Evolutionary conservation across 441 rosid species (phyloP).

Genomic region (Populus trichocarpa): DNA sequence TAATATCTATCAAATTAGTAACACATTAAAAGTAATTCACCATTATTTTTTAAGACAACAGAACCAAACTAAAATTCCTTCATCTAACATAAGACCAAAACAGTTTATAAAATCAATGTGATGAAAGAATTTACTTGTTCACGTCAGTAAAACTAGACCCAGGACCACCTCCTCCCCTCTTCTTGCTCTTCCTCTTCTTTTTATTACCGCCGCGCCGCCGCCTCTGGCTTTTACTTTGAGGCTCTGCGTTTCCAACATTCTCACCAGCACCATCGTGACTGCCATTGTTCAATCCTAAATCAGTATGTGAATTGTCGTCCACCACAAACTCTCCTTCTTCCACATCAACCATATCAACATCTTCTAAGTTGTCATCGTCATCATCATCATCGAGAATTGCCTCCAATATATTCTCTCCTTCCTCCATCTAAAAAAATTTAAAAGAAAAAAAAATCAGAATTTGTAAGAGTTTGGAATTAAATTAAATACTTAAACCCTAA

Average conservation of each 20-base stretch:
- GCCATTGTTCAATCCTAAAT: slow-evolving; percentile 14
- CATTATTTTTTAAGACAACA: neutral
- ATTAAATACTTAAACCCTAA: neutral
- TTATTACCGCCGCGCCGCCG: slow-evolving; percentile 42
- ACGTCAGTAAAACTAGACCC: slow-evolving; percentile 45
- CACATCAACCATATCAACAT: slow-evolving; percentile 79
- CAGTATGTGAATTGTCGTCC: slow-evolving; percentile 26
- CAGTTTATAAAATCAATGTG: neutral
- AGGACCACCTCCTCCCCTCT: slow-evolving; percentile 24
- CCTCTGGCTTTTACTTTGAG: slow-evolving; percentile 31
- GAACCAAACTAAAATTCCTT: neutral
- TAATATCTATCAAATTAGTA: neutral
- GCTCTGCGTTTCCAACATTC: slow-evolving; percentile 26
- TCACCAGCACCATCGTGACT: neutral
- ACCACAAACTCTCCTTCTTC: slow-evolving; percentile 74
- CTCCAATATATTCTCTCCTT: slow-evolving; percentile 50
- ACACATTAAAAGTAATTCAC: neutral
- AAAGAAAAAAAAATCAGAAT: neutral
- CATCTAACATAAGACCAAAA: neutral
- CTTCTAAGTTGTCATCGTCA: slow-evolving; percentile 37
- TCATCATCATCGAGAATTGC: slow-evolving; percentile 56
- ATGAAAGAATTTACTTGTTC: slow-evolving; percentile 42
- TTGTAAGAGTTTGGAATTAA: neutral
- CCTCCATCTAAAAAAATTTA: slow-evolving; percentile 42
- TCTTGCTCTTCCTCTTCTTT: slow-evolving; percentile 51